Base-by-base conservation (phyloP, 306 rosid species). In the Prunus kanzakura region DNA sequence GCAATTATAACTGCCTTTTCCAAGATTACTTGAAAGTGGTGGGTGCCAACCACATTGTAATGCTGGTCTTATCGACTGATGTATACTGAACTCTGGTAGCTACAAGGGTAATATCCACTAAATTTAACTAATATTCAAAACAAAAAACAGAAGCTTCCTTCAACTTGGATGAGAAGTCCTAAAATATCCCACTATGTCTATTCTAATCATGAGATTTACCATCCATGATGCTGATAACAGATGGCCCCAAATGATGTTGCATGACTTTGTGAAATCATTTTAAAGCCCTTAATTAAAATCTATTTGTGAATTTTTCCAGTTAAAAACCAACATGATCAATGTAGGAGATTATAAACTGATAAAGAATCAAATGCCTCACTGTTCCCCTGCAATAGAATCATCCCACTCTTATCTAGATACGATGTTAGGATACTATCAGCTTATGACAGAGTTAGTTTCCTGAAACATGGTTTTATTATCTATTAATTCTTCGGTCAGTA, bases 381-480 rank as follows among this genome's bases (percentile, higher is more conserved):
- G 10, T 30, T 57, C 7, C 60, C 45, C 16, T 27, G 57, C 60
- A 38, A 16, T 12, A 11, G 16, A 55, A 55, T 43, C 41, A 54
- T 47, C 76, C 47, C 41, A 29, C 67, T 27, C 16, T 51, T 41
- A 43, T 49, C 51, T 69, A 29, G 69, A 69, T 22, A 46, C 50
- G 41, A n/a, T 49, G 69, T 80, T 67, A 56, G 30, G 56, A 30
- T 47, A 23, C 60, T 14, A 69, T 56, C 74, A 55, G 74, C 78
- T 29, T 23, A 58, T 10, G 64, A 62, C 18, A 64, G 19, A 32
- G 57, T 32, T 49, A 43, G 18, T 32, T 6, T 56, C 29, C 54
- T 57, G 67, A 7, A 62, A 27, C 11, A 29, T 15, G 4, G 67
- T 29, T 29, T 13, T 60, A 20, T 27, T 50, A 27, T 67, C 29